These are phyloP conservation scores for Dothistroma pini DNA, from an alignment of 2,329 filamentous ascomycete species.

Conservation along the genomic window DNA sequence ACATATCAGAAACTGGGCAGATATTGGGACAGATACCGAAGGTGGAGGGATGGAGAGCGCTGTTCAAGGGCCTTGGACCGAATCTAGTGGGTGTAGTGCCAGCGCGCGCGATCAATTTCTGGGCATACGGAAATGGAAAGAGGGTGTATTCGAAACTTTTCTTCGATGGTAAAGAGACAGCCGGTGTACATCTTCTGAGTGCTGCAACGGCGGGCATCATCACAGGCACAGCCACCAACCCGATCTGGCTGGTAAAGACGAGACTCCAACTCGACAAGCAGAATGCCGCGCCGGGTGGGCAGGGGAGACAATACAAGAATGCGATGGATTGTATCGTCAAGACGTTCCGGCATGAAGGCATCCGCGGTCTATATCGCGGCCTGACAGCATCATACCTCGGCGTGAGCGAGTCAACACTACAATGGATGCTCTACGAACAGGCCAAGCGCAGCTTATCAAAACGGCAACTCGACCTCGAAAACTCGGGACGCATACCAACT, in stretches of 20 bases:
- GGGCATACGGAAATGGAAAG: conserved; percentile 89
- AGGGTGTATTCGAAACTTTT: conserved; percentile 70
- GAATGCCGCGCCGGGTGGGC: conserved; percentile 55
- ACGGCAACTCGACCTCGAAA: conserved; percentile 55
- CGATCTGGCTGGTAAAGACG: conserved; percentile 96
- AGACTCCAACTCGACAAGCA: conserved; percentile 88
- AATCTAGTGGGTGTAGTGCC: conserved; percentile 88
- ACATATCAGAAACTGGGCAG: conserved; percentile 80
- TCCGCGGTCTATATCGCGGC: conserved; percentile 80
- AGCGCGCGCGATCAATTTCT: conserved; percentile 89
- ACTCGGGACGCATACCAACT: conserved; percentile 60
- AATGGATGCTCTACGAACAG: conserved; percentile 93
- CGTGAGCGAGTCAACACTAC: conserved; percentile 82
- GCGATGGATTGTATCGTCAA: conserved; percentile 83
- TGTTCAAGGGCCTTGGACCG: conserved; percentile 91
- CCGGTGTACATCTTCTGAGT: conserved; percentile 73
- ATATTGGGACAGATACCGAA: conserved; percentile 78
- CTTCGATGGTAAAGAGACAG: conserved; percentile 65
- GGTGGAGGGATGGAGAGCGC: conserved; percentile 75
- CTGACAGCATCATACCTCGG: conserved; percentile 89
- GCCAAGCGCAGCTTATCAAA: conserved; percentile 71
- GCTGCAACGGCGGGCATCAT: conserved; percentile 75
- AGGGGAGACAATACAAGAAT: conserved; percentile 73
- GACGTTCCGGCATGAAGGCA: conserved; percentile 74
- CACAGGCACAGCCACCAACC: conserved; percentile 88